phyloP scores from a whole-genome alignment of 768 basidiomycete genomes.

The Lactarius deliciosus region DNA sequence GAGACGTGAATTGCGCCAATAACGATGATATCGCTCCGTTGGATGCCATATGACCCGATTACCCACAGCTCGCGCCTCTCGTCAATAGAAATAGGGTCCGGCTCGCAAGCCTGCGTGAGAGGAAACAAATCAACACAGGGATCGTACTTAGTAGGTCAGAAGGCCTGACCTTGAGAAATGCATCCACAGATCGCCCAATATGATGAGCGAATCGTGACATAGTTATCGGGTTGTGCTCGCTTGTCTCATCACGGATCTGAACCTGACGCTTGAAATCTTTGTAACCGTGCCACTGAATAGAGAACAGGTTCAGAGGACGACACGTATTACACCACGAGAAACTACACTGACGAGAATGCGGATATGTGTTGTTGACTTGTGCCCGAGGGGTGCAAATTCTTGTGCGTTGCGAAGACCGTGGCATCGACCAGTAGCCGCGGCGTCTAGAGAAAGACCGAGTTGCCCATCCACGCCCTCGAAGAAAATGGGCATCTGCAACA shows the following conservation, averaged over 20 bases:
- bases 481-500: conserved; percentile 22
- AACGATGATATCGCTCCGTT: neutral
- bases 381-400: neutral
- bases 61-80: neutral
- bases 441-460: conserved; percentile 18
- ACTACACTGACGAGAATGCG: conserved; percentile 17
- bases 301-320: neutral
- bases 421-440: conserved; percentile 1
- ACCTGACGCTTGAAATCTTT: conserved; percentile 16
- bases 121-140: neutral
- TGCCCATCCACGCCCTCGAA: conserved; percentile 4
- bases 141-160: neutral
- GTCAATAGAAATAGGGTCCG: neutral
- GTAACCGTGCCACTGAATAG: conserved; percentile 21
- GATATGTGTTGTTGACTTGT: conserved; percentile 7
- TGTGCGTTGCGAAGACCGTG: neutral
- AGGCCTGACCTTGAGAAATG: conserved; percentile 8
- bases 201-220: conserved; percentile 5
- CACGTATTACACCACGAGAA: neutral
- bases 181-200: conserved; percentile 16
- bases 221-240: conserved; percentile 7
- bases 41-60: neutral
- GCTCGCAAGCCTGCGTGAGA: neutral
- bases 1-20: conserved; percentile 19
- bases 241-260: conserved; percentile 18